A percentile compares a stretch with the other conserved stretches of the same genome.
These are phyloP conservation scores for Meyerozyma athensensis DNA, from an alignment of 1,139 yeast species.

Conservation along the genomic window DNA sequence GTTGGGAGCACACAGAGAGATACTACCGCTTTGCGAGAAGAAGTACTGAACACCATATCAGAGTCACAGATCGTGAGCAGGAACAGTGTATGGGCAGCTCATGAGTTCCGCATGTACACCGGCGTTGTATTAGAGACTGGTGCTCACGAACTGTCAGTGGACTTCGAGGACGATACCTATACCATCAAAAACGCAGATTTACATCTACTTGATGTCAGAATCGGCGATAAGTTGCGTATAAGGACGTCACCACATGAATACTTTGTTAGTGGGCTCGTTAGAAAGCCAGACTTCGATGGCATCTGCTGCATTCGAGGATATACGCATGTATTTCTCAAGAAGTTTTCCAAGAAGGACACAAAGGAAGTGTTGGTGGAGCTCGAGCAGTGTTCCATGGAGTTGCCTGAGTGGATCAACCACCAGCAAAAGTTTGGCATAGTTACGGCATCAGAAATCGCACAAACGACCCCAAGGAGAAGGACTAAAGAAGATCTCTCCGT, in stretches of 20 bases:
- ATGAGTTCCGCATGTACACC: constrained; percentile 30
- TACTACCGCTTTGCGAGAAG: constrained; percentile 1
- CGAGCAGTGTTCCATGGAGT: constrained; percentile 28
- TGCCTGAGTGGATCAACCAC: constrained; percentile 38
- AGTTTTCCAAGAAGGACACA: constrained; percentile 15
- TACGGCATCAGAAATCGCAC: constrained; percentile 4
- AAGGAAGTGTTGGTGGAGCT: constrained; percentile 15
- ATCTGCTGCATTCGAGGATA: constrained; percentile 58
- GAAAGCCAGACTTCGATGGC: constrained; percentile 12
- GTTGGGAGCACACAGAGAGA: background rate
- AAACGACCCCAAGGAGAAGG: constrained; percentile 5
- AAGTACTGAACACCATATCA: constrained; percentile 2
- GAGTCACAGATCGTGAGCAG: constrained; percentile 7
- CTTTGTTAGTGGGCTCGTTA: constrained; percentile 37
- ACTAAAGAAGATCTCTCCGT: background rate
- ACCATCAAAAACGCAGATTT: constrained; percentile 27
- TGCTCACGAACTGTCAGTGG: constrained; percentile 15
- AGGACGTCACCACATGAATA: constrained; percentile 17
- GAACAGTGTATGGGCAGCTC: constrained; percentile 35
- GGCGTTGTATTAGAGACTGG: constrained; percentile 21
- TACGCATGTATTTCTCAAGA: constrained; percentile 39
- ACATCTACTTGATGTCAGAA: constrained; percentile 28
- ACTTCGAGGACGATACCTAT: constrained; percentile 31
- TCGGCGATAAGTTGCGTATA: constrained; percentile 36
- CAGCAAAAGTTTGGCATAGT: constrained; percentile 23